A percentile compares a stretch with the other conserved stretches of the same genome.
phyloP scores from a whole-genome alignment of 352 stramenopile species.

The Phytophthora gonapodyides region DNA sequence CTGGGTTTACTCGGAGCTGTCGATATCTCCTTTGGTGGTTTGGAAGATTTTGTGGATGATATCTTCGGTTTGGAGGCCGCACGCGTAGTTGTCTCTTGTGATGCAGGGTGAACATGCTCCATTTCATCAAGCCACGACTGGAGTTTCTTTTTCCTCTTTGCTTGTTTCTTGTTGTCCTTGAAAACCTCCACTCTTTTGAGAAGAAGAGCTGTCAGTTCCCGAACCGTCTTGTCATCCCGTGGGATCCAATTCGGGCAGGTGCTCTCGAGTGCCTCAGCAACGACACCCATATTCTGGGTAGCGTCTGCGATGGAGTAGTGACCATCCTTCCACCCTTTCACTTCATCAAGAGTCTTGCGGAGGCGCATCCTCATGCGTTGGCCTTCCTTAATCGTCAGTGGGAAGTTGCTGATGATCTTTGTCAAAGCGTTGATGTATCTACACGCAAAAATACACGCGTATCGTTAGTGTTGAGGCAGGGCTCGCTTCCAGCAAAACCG shows the following conservation, averaged over 20 bases:
- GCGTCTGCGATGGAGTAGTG: slow-evolving; percentile 8
- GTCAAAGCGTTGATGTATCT: slow-evolving; percentile 5
- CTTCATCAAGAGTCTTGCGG: slow-evolving; percentile 10
- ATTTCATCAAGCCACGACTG: slow-evolving; percentile 15
- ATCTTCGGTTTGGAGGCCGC: not conserved
- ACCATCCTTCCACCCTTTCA: slow-evolving; percentile 10
- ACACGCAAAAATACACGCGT: not conserved
- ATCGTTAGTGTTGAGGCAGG: not conserved
- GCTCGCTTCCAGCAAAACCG: not conserved
- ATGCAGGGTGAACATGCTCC: not conserved
- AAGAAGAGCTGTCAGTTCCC: slow-evolving; percentile 11
- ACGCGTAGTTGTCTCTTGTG: not conserved
- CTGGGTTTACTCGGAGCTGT: not conserved
- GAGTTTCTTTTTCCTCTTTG: slow-evolving; percentile 12
- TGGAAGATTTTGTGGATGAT: not conserved
- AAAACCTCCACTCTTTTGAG: slow-evolving; percentile 1
- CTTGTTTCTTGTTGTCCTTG: slow-evolving; percentile 12
- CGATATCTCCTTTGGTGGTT: not conserved
- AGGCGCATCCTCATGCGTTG: slow-evolving; percentile 5
- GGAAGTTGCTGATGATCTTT: slow-evolving; percentile 17
- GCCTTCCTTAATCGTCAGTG: slow-evolving; percentile 13
- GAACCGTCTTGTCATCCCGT: slow-evolving; percentile 7
- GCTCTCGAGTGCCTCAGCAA: slow-evolving; percentile 10
- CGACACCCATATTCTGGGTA: slow-evolving; percentile 2
- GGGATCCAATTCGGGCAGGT: slow-evolving; percentile 12